A percentile compares a stretch with the other conserved stretches of the same genome.
phyloP scores from a whole-genome alignment of 257 asterid species.

The Solanum pinnatisectum region DNA sequence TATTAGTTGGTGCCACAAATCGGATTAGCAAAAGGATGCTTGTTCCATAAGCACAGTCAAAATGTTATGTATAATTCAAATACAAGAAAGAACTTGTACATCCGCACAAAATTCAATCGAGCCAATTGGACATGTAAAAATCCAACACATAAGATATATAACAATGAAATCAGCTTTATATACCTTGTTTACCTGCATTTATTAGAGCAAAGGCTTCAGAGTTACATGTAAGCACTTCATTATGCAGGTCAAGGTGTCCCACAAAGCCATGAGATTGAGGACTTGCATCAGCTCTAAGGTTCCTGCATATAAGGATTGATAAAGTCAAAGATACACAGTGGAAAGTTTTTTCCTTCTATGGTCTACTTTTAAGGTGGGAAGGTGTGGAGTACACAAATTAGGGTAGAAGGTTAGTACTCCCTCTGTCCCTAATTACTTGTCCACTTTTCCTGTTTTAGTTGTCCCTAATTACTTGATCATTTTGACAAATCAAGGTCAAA shows the following conservation, averaged over 20 bases:
- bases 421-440: neutral
- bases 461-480: neutral
- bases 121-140: neutral
- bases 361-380: neutral
- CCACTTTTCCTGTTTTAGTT: no score
- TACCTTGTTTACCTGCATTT: slow-evolving; percentile 63
- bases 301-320: slow-evolving; percentile 38
- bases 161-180: slow-evolving; percentile 9
- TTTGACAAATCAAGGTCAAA: neutral
- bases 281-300: slow-evolving; percentile 61
- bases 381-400: neutral
- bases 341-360: neutral
- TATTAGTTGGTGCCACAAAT: neutral
- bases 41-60: neutral
- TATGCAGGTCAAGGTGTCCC: slow-evolving; percentile 46
- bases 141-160: neutral
- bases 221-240: slow-evolving; percentile 62
- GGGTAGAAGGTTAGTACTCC: neutral
- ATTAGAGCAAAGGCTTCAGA: slow-evolving; percentile 51
- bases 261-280: slow-evolving; percentile 25
- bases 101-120: neutral
- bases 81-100: neutral
- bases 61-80: neutral
- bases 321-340: slow-evolving; percentile 6
- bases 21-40: neutral